Conservation (phyloP, 2,329 filamentous ascomycete genomes). For the Talaromyces funiculosus region DNA sequence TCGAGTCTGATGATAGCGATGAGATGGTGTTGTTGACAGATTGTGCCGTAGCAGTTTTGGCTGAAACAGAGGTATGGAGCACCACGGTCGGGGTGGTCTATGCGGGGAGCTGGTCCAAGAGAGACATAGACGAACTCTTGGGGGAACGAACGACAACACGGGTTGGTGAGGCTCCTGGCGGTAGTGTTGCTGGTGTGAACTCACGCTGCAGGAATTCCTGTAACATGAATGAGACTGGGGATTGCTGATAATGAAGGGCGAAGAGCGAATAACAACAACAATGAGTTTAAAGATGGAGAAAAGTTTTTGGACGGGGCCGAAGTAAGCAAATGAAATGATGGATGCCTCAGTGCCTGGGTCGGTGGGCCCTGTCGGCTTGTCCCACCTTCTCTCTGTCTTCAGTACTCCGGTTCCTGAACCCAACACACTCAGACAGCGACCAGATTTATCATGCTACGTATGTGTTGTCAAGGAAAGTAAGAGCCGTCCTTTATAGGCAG, state of each 20-base stretch:
- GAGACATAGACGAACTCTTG: not conserved
- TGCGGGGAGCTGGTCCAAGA: not conserved
- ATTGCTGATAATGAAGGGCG: not conserved
- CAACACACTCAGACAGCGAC: not conserved
- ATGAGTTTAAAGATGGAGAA: not conserved
- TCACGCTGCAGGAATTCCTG: not conserved
- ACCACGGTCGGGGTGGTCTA: not conserved
- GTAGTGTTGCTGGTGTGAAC: not conserved
- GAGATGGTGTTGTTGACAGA: not conserved
- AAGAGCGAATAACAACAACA: not conserved
- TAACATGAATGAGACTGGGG: not conserved
- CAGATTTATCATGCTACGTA: not conserved
- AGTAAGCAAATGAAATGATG: not conserved
- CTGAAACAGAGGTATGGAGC: conserved; percentile 2
- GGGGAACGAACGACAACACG: not conserved
- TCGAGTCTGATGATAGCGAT: not conserved
- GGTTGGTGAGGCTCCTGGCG: not conserved
- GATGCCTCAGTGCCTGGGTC: conserved; percentile 3
- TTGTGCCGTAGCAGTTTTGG: not conserved
- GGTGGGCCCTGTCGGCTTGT: not conserved
- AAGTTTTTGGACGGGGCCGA: not conserved
- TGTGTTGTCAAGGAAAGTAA: not conserved
- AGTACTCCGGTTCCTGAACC: not conserved
- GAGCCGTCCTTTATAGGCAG: not conserved
- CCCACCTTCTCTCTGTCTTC: not conserved